Evolutionary conservation across 192 early-diverging fungal genomes (phyloP), one percentile per base, ranked within the genome.

Genomic region (Haplosporangium gracile): DNA sequence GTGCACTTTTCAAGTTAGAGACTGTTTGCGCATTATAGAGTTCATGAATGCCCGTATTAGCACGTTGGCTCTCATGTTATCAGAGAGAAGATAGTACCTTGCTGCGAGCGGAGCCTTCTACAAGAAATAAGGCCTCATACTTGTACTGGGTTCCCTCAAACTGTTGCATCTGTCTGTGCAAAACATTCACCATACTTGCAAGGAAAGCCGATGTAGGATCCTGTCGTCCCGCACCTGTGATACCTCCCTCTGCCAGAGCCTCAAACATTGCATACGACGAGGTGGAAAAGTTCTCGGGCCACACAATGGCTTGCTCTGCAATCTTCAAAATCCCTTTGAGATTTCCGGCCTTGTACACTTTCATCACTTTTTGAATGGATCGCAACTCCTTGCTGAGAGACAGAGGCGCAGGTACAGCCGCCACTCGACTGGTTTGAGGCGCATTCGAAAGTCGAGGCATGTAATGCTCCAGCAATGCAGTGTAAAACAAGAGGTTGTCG

Each of bases 401-500:
- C 76, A 86, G 42, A 5, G 84, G 79, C 5, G 79, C 75, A 29
- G 84, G 79, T 10, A 60, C 2, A 18, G 65, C 49, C 70, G 63
- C 29, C 8, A 72, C 24, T 3, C 84, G 78, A 39, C 47, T 78
- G 32, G 71, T 60, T 11, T 77, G 84, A 38, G 76, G 68, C 18
- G 84, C 42, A 60, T 86, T 51, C 9, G 84, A 80, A 24, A 86
- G 76, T 7, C 84, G 84, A 38, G 79, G 75, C 38, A 86, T 49
- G 29, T 80, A 86, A 8, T 81, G 68, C 34, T 77, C 75, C 29
- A 86, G 32, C 6, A 86, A 76, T 7, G 40, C 43, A 2, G 84
- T 86, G 65, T 86, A 86, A 40, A 86, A 86, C 47, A 86, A 42
- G 32, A 86, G 76, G 40, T 86, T 86, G 42, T 86, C 84, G 22